These are phyloP conservation scores for Eucalyptus pauciflora DNA, from an alignment of 345 rosid species.

Conservation along the genomic window DNA sequence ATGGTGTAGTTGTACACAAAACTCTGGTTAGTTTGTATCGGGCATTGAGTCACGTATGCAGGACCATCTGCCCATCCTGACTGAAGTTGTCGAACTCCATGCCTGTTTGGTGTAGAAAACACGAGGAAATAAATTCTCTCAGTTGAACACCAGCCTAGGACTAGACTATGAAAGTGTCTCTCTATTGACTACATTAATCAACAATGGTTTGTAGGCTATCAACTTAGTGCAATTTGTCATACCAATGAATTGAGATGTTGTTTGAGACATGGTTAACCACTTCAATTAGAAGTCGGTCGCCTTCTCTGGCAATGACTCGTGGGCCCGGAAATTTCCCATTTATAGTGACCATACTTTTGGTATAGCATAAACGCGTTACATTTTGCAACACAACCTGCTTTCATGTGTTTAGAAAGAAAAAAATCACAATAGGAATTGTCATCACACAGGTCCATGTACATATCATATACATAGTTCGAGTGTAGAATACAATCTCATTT, in stretches of 20 bases:
- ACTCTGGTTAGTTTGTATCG: constrained; percentile 39
- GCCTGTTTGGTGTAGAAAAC: constrained; percentile 14
- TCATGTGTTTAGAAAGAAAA: background rate
- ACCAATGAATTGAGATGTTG: constrained; percentile 53
- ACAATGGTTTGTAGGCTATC: background rate
- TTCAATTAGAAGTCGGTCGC: constrained; percentile 36
- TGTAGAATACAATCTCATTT: background rate
- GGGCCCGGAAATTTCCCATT: constrained; percentile 56
- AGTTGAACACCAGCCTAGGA: background rate
- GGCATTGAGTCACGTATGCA: constrained; percentile 50
- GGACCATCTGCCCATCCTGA: constrained; percentile 64
- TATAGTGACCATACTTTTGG: constrained; percentile 43
- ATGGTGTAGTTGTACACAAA: constrained; percentile 47
- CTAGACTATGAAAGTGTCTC: background rate
- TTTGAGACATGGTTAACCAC: constrained; percentile 38
- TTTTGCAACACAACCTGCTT: constrained; percentile 26
- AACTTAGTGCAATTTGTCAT: background rate
- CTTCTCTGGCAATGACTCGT: constrained; percentile 41
- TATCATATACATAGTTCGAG: background rate
- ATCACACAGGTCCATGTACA: background rate
- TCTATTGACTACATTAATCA: background rate
- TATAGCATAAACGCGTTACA: constrained; percentile 34
- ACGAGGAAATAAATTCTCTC: background rate
- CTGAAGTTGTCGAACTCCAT: constrained; percentile 42
- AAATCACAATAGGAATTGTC: background rate